These are phyloP conservation scores for Lithohypha guttulata DNA, from an alignment of 2,329 filamentous ascomycete genomes.

Conservation along the genomic window DNA sequence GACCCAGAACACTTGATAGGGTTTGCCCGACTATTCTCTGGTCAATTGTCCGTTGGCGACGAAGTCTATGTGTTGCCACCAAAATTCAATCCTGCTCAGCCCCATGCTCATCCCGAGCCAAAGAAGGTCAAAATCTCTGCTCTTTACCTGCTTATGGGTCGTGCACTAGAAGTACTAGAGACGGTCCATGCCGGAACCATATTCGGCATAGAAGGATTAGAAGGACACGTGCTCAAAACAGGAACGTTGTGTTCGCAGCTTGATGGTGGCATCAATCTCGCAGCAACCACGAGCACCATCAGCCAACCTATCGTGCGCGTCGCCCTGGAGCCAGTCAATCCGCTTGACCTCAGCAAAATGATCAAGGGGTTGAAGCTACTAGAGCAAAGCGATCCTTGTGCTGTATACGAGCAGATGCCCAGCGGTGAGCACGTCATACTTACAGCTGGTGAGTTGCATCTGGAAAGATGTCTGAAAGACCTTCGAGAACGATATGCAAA, in stretches of 20 bases:
- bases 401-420: slow-evolving; percentile 83
- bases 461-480: slow-evolving; percentile 89
- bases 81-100: slow-evolving; percentile 77
- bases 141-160: slow-evolving; percentile 91
- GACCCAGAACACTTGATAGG: slow-evolving; percentile 86
- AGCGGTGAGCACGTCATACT: slow-evolving; percentile 92
- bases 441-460: slow-evolving; percentile 85
- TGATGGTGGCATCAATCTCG: slow-evolving; percentile 79
- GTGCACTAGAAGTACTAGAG: slow-evolving; percentile 68
- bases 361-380: slow-evolving; percentile 75
- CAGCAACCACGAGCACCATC: slow-evolving; percentile 63
- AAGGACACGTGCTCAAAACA: slow-evolving; percentile 88
- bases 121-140: slow-evolving; percentile 75
- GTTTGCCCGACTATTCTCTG: slow-evolving; percentile 88
- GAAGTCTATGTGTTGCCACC: slow-evolving; percentile 82
- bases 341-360: slow-evolving; percentile 88
- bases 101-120: slow-evolving; percentile 60
- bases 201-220: slow-evolving; percentile 86
- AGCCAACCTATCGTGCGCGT: slow-evolving; percentile 91
- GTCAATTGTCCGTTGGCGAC: slow-evolving; percentile 79
- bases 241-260: slow-evolving; percentile 84
- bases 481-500: slow-evolving; percentile 82
- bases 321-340: slow-evolving; percentile 85
- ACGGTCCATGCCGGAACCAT: slow-evolving; percentile 88
- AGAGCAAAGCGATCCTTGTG: slow-evolving; percentile 90